Evolutionary conservation across 2,329 filamentous ascomycete species (phyloP).

Genomic region (Aspergillus sp.): DNA sequence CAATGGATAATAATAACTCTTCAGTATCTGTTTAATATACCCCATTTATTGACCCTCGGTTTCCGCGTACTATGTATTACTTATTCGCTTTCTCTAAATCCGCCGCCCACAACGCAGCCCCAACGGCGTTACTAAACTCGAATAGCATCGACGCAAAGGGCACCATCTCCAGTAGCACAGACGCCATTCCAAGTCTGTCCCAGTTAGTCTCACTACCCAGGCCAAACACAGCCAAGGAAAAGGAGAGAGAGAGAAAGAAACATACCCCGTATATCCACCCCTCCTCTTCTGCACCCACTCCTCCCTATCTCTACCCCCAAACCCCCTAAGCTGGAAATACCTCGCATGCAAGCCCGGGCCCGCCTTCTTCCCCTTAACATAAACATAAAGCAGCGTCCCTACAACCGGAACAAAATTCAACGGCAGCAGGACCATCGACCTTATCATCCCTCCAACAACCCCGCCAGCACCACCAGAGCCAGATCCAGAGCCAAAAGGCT

Average conservation of each 20-base stretch:
- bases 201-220: neutral
- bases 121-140: slow-evolving; percentile 87
- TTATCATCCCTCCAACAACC: slow-evolving; percentile 56
- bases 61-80: too few species aligned
- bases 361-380: slow-evolving; percentile 65
- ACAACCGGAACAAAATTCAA: slow-evolving; percentile 91
- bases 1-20: neutral
- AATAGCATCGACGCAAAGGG: slow-evolving; percentile 82
- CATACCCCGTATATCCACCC: slow-evolving; percentile 79
- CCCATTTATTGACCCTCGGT: too few species aligned
- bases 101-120: slow-evolving; percentile 90
- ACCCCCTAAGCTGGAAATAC: slow-evolving; percentile 91
- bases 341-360: slow-evolving; percentile 59
- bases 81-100: slow-evolving; percentile 65
- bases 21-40: neutral
- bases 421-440: slow-evolving; percentile 82
- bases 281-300: slow-evolving; percentile 69
- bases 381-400: slow-evolving; percentile 77
- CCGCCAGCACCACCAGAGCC: slow-evolving; percentile 45
- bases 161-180: slow-evolving; percentile 80
- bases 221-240: neutral
- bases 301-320: slow-evolving; percentile 64
- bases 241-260: slow-evolving; percentile 19
- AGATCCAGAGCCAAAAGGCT: slow-evolving; percentile 43
- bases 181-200: slow-evolving; percentile 66